phyloP scores from a whole-genome alignment of 176 grass and related monocot genomes.

The Pontederia paniculata region DNA sequence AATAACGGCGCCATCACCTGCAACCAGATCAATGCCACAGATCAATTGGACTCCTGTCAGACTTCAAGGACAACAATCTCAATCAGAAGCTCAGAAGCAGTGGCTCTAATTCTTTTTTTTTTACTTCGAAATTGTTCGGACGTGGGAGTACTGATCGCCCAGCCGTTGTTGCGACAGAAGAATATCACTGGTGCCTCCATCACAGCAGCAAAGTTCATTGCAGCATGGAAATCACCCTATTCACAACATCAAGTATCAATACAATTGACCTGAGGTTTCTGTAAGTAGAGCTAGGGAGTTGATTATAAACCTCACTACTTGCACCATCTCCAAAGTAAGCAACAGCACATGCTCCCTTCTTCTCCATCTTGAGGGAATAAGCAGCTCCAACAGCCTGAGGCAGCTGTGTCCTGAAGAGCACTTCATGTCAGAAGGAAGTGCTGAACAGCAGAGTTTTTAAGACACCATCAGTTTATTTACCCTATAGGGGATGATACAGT shows the following conservation, averaged over 20 bases:
- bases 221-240: slow-evolving; percentile 88
- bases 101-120: too few species aligned
- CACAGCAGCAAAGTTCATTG: slow-evolving; percentile 78
- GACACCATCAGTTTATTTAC: too few species aligned
- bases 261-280: too few species aligned
- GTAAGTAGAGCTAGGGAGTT: too few species aligned
- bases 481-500: slow-evolving; percentile 79
- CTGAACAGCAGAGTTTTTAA: slow-evolving; percentile 6
- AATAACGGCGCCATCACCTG: slow-evolving; percentile 71
- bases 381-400: slow-evolving; percentile 95
- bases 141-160: slow-evolving; percentile 86
- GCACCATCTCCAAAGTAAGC: slow-evolving; percentile 89
- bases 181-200: slow-evolving; percentile 67
- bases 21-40: slow-evolving; percentile 19
- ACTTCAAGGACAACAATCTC: too few species aligned
- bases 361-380: slow-evolving; percentile 93
- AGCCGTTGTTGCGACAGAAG: slow-evolving; percentile 94
- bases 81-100: too few species aligned
- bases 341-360: slow-evolving; percentile 62
- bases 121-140: slow-evolving; percentile 33
- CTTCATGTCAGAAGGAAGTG: slow-evolving; percentile 8
- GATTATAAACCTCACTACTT: slow-evolving; percentile 71
- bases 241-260: too few species aligned
- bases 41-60: not conserved
- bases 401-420: slow-evolving; percentile 60